Base-by-base conservation (phyloP, 129 eudicot species). In the Chrysanthemum seticuspe region DNA sequence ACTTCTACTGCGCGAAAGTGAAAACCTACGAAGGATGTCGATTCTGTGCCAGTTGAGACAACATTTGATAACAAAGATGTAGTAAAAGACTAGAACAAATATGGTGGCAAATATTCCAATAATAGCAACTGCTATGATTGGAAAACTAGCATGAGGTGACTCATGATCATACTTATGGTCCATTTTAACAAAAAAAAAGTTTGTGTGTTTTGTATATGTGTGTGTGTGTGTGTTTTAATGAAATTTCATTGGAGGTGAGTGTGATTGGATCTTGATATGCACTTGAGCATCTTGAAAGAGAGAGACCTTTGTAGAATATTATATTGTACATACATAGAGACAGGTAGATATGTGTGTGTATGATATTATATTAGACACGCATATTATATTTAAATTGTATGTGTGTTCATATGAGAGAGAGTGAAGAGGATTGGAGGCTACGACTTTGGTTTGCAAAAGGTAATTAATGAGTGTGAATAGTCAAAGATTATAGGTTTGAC, bases 41-140 rank as follows among this genome's bases (percentile, higher is more conserved):
- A 89, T 84, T 7, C 96, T 57, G 77, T 90, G 98, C 91, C 92
- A 84, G 64, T 80, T 86, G 47, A 89, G 65, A 76, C 97, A 93
- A 77, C 98, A 93, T 83, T 90, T 94, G 81, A 94, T 94, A 74
- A 88, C 95, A 62, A 94, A 94, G 10, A 90, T 72, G 78, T 94
- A 94, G 91, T 94, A 94, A 76, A 85, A 75, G 62, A 94, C 79
- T 3, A 94, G 87, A 19, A 94, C 70, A 67, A 90, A 74, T 27
- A 84, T 92, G 61, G 97, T 94, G 79, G 98, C 96, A 21, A 87
- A 75, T 23, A 90, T 87, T 65, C 97, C 95, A 11, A 90, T 87
- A 45, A 90, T 76, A 67, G 97, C 97, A 14, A 90, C 83, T 14
- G 85, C 89, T 53, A 90, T 85, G 68, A 90, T 83, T 31, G 97